phyloP scores from a whole-genome alignment of 148 eudicot genomes.

The Fagopyrum homotropicum region DNA sequence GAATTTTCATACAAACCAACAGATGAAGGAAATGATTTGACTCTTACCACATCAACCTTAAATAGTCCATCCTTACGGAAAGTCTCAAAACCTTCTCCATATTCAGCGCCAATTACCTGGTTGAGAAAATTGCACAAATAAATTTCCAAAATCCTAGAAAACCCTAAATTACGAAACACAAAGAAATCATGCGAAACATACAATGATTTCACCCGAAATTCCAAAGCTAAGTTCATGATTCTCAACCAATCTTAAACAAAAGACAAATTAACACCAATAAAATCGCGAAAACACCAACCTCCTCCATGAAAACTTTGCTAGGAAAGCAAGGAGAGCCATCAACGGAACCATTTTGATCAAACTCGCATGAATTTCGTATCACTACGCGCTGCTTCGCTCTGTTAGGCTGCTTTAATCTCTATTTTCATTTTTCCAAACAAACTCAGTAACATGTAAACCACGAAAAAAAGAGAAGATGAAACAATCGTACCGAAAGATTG shows the following conservation, averaged over 20 bases:
- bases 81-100: conserved; percentile 96
- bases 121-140: neutral
- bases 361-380: conserved; percentile 44
- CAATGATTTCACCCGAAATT: neutral
- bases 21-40: neutral
- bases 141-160: neutral
- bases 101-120: conserved; percentile 96
- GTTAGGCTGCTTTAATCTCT: conserved; percentile 40
- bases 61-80: conserved; percentile 87
- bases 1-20: neutral
- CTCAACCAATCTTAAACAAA: neutral
- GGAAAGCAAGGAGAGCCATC: conserved; percentile 47
- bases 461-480: neutral
- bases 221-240: neutral
- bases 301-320: conserved; percentile 58
- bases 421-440: neutral
- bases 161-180: neutral
- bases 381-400: conserved; percentile 23
- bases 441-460: conserved; percentile 2
- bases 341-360: conserved; percentile 36
- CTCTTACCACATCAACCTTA: conserved; percentile 88
- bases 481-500: conserved; percentile 34
- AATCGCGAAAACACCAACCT: conserved; percentile 31
- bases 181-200: conserved; percentile 3
- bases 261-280: neutral